These are phyloP conservation scores for Alternaria incomplexa DNA, from an alignment of 2,329 filamentous ascomycete species.

Conservation along the genomic window DNA sequence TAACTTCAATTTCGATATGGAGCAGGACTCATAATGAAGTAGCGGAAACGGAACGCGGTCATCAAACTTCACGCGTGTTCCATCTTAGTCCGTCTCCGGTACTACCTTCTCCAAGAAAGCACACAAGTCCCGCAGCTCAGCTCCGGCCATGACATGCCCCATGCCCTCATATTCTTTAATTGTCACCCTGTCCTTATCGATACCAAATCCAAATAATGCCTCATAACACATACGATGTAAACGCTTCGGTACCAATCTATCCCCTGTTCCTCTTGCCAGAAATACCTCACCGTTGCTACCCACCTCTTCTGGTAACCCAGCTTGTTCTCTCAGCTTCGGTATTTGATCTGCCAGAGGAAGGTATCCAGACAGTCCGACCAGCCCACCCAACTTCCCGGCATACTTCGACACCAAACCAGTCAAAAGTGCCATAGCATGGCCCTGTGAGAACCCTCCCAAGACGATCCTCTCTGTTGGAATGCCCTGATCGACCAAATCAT, in stretches of 20 bases:
- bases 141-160: conserved; percentile 53
- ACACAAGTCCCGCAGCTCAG: conserved; percentile 56
- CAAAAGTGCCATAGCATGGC: conserved; percentile 54
- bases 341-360: conserved; percentile 53
- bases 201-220: conserved; percentile 48
- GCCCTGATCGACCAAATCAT: conserved; percentile 50
- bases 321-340: conserved; percentile 46
- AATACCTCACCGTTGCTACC: conserved; percentile 52
- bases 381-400: conserved; percentile 49
- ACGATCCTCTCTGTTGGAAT: conserved; percentile 53
- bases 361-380: conserved; percentile 57
- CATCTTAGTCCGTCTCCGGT: conserved; percentile 24
- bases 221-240: conserved; percentile 53
- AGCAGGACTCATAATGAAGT: conserved; percentile 17
- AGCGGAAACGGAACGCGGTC: not conserved
- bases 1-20: conserved; percentile 51
- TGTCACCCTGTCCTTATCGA: conserved; percentile 48
- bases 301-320: conserved; percentile 41
- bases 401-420: conserved; percentile 52
- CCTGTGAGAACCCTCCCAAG: conserved; percentile 58
- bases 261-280: conserved; percentile 54
- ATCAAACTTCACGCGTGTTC: not conserved
- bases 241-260: conserved; percentile 56
- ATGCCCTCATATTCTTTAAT: conserved; percentile 57
- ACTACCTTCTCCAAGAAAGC: conserved; percentile 51